Percentiles rank a stretch among this genome's conserved stretches.
phyloP scores from a whole-genome alignment of 148 eudicot species.

The Limonium bicolor region DNA sequence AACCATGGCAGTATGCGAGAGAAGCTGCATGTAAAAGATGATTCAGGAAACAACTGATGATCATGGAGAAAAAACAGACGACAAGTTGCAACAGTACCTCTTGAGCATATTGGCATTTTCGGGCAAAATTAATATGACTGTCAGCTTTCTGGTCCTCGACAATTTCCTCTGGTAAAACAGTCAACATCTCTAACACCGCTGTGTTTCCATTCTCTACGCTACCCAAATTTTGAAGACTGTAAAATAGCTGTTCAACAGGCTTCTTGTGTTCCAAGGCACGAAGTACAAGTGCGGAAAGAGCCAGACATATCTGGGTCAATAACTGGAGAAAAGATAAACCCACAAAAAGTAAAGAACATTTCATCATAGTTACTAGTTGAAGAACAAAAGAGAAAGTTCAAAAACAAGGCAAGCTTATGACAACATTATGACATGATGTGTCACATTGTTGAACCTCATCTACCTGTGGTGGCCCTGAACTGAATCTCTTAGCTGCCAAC shows the following conservation, averaged over 20 bases:
- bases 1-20: conserved; percentile 68
- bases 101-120: conserved; percentile 54
- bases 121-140: conserved; percentile 33
- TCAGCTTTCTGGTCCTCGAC: conserved; percentile 67
- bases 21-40: conserved; percentile 48
- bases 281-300: conserved; percentile 74
- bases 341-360: conserved; percentile 3
- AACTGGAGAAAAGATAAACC: conserved; percentile 38
- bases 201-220: conserved; percentile 53
- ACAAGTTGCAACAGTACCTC: conserved; percentile 39
- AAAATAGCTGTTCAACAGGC: conserved; percentile 84
- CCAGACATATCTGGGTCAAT: conserved; percentile 91
- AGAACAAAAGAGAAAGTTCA: background rate
- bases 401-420: background rate
- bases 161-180: conserved; percentile 85
- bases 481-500: conserved; percentile 73
- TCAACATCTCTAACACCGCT: conserved; percentile 90
- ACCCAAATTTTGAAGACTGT: conserved; percentile 67
- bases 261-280: conserved; percentile 67
- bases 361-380: background rate
- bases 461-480: conserved; percentile 94
- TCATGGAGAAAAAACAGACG: conserved; percentile 3
- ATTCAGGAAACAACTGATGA: conserved; percentile 7
- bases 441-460: background rate
- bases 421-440: background rate